Percentiles rank a stretch among this genome's conserved stretches.
phyloP scores from a whole-genome alignment of 2,329 filamentous ascomycete species.

The Clonostachys solani region DNA sequence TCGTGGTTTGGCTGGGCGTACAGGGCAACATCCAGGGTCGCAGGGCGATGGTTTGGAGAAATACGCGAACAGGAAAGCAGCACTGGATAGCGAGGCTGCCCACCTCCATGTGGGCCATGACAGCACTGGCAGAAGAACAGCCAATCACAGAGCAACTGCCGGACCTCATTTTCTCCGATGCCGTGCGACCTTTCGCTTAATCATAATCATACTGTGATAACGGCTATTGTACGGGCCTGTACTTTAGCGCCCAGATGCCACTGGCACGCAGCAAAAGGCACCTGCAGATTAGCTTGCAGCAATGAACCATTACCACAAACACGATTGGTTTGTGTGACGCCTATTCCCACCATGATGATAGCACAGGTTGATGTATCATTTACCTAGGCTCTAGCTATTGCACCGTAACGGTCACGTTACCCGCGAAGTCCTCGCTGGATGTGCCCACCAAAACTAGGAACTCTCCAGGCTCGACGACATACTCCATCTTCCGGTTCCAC shows the following conservation, averaged over 20 bases:
- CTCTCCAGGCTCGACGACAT: slow-evolving; percentile 69
- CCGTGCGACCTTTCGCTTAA: background rate
- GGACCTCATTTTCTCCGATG: slow-evolving; percentile 13
- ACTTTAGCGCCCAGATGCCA: too few relatives aligned
- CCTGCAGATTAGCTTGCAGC: background rate
- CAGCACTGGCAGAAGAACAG: slow-evolving; percentile 14
- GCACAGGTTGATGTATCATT: too few relatives aligned
- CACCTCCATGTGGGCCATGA: slow-evolving; percentile 20
- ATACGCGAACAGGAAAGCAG: too few relatives aligned
- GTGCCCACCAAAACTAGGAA: slow-evolving; percentile 61
- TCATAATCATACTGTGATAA: too few relatives aligned
- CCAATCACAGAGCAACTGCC: slow-evolving; percentile 8
- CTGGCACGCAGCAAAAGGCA: too few relatives aligned
- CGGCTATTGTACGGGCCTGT: too few relatives aligned
- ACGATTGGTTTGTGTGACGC: too few relatives aligned
- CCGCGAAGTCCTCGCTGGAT: slow-evolving; percentile 50
- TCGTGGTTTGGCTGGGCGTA: too few relatives aligned
- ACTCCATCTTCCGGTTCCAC: slow-evolving; percentile 60
- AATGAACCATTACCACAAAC: background rate
- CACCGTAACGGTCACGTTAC: slow-evolving; percentile 53
- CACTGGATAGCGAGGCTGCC: slow-evolving; percentile 17
- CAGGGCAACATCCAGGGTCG: too few relatives aligned
- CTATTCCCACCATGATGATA: too few relatives aligned
- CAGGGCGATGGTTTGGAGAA: too few relatives aligned
- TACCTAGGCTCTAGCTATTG: slow-evolving; percentile 5